Conservation (phyloP, 768 basidiomycete species). For the Pleurotus djamor region DNA sequence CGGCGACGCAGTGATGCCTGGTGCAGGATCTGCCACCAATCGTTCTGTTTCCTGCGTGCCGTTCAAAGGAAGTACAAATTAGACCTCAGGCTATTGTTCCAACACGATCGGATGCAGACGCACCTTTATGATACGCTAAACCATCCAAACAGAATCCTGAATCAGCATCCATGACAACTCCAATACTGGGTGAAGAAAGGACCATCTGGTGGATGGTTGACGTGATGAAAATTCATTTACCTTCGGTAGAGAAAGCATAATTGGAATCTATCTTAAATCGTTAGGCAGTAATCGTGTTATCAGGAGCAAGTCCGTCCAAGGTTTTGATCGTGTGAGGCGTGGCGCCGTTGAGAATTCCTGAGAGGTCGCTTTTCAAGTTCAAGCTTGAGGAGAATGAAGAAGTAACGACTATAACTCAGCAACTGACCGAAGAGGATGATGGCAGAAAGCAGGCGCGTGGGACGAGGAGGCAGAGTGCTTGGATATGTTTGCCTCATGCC, state of each 20-base stretch:
- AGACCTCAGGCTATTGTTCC: background rate
- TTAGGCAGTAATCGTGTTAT: background rate
- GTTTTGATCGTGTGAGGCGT: no score
- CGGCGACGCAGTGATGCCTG: slow-evolving; percentile 92
- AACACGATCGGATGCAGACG: background rate
- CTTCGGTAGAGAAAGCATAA: slow-evolving; percentile 53
- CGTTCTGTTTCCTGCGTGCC: slow-evolving; percentile 88
- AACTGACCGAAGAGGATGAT: no score
- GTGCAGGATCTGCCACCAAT: slow-evolving; percentile 93
- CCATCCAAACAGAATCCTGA: slow-evolving; percentile 14
- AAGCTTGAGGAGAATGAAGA: no score
- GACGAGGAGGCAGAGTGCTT: no score
- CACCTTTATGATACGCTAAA: slow-evolving; percentile 52
- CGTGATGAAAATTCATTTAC: slow-evolving; percentile 20
- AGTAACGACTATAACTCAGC: no score
- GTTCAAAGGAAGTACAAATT: background rate
- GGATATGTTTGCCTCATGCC: no score
- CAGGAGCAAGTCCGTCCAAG: no score
- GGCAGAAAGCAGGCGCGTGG: no score
- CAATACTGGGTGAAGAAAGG: background rate
- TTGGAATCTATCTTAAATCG: background rate
- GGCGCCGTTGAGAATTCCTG: no score
- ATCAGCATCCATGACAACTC: slow-evolving; percentile 3
- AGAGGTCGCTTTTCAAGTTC: no score
- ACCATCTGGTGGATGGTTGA: background rate